Percentiles rank a stretch among this genome's conserved stretches.
phyloP scores from a whole-genome alignment of 345 rosid species.

The Sonneratia alba region DNA sequence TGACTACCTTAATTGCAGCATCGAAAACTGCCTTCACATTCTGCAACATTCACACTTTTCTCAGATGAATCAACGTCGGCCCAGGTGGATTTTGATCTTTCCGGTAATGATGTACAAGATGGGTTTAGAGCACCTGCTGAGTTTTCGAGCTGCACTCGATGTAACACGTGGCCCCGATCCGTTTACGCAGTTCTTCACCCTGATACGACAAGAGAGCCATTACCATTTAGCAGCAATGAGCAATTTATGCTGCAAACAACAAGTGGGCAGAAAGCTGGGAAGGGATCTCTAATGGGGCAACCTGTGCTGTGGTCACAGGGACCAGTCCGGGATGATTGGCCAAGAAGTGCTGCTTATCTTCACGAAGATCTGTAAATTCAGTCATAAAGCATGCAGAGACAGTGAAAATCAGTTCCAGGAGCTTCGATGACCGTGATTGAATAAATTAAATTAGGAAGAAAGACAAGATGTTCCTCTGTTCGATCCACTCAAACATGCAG shows the following conservation, averaged over 20 bases:
- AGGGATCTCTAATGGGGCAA: conserved; percentile 13
- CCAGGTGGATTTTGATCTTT: neutral
- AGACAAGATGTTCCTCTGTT: neutral
- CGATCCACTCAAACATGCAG: neutral
- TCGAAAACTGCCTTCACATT: conserved; percentile 95
- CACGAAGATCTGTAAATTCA: conserved; percentile 72
- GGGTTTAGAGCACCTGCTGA: conserved; percentile 56
- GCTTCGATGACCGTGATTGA: too few relatives aligned
- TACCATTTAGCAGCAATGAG: neutral
- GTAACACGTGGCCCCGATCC: conserved; percentile 80
- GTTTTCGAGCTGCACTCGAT: conserved; percentile 98
- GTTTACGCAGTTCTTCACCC: conserved; percentile 95
- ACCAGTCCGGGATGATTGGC: conserved; percentile 92
- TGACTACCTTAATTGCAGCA: conserved; percentile 87
- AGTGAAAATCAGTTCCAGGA: neutral
- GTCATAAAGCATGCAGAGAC: conserved; percentile 8
- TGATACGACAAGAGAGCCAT: conserved; percentile 14
- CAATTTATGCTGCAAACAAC: neutral
- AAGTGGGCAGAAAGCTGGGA: conserved; percentile 1
- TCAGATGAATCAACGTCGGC: neutral
- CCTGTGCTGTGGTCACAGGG: conserved; percentile 92
- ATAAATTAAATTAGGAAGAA: too few relatives aligned
- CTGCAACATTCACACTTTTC: conserved; percentile 24
- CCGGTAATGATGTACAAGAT: neutral
- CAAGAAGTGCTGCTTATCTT: conserved; percentile 82